These are phyloP conservation scores for Talaromyces wortmannii DNA, from an alignment of 495 filamentous ascomycete genomes.

Conservation along the genomic window DNA sequence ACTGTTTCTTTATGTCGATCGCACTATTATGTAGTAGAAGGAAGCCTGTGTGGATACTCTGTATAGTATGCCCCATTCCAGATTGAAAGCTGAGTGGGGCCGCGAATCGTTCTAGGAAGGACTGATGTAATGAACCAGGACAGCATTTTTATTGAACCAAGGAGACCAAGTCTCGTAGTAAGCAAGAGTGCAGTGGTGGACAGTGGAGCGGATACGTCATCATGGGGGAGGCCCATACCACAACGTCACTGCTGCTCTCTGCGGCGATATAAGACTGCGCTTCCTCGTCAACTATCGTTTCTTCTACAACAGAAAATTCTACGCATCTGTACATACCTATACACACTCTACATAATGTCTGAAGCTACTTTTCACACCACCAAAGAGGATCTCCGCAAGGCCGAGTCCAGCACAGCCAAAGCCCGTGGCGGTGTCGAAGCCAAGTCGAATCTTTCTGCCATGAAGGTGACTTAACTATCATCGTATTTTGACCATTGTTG, in stretches of 20 bases:
- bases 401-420: constrained; percentile 37
- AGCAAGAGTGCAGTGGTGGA: neutral
- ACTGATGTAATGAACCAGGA: neutral
- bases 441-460: constrained; percentile 38
- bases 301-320: neutral
- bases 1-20: too few relatives aligned
- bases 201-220: too few relatives aligned
- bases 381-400: constrained; percentile 43
- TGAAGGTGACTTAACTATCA: constrained; percentile 25
- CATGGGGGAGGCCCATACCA: too few relatives aligned
- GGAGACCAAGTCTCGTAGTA: neutral
- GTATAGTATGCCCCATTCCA: neutral
- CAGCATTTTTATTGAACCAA: neutral
- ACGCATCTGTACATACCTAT: neutral
- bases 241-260: too few relatives aligned
- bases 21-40: neutral
- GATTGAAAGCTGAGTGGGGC: neutral
- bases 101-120: neutral
- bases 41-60: neutral
- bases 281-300: neutral
- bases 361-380: constrained; percentile 45
- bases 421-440: constrained; percentile 30
- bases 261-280: too few relatives aligned
- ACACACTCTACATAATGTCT: constrained; percentile 29
- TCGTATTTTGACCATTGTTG: neutral